A percentile compares a stretch with the other conserved stretches of the same genome.
Evolutionary conservation across 805 yeast species (phyloP).

Genomic region (Cyberlindnera amylophila): DNA sequence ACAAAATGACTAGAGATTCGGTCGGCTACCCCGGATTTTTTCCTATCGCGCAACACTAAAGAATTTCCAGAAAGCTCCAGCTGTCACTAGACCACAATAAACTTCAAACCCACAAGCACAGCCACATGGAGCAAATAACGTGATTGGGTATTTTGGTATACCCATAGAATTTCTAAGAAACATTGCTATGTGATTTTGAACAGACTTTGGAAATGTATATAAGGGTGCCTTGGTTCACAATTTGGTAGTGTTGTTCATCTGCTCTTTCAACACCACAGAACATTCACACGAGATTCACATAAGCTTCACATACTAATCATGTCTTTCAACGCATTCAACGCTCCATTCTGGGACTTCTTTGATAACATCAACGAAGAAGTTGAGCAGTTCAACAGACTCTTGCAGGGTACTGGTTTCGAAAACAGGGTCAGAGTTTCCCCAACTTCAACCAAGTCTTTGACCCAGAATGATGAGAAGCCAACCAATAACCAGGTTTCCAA

Average conservation of each 20-base stretch:
- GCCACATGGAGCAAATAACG: no score
- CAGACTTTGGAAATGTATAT: neutral
- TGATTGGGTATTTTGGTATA: no score
- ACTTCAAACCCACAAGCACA: no score
- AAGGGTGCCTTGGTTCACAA: neutral
- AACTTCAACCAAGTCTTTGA: slow-evolving; percentile 11
- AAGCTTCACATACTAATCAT: slow-evolving; percentile 13
- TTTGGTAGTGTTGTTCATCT: no score
- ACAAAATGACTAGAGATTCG: no score
- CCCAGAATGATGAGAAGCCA: slow-evolving; percentile 1
- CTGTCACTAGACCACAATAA: neutral
- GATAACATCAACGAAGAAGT: slow-evolving; percentile 42
- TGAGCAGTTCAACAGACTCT: slow-evolving; percentile 33
- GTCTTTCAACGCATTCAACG: slow-evolving; percentile 30
- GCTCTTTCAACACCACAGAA: slow-evolving; percentile 1
- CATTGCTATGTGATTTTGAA: no score
- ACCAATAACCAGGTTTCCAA: neutral
- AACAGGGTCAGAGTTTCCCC: slow-evolving; percentile 24
- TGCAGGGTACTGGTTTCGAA: slow-evolving; percentile 28
- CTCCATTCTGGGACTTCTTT: slow-evolving; percentile 43
- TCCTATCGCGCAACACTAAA: neutral
- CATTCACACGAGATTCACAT: no score
- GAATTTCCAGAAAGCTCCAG: neutral
- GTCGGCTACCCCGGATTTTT: slow-evolving; percentile 1
- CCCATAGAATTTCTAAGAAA: no score